Evolutionary conservation across 306 rosid species (phyloP), one percentile per base, ranked within the genome.

Genomic region (Rubus parviflorus): DNA sequence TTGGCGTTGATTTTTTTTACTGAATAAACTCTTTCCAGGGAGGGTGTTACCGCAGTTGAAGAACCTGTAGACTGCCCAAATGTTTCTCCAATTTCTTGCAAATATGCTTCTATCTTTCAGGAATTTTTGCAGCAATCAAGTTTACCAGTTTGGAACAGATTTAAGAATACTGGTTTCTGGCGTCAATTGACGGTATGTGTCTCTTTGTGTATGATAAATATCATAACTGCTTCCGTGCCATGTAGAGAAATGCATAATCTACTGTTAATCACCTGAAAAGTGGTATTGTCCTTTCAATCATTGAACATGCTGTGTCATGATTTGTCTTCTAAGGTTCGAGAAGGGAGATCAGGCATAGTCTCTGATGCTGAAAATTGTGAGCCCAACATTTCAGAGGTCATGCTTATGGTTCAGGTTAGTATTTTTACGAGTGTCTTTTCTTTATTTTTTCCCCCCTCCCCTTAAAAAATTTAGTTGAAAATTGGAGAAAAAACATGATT

Each of bases 21-120:
- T 84, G 63, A 85, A 48, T 75, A 80, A 81, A 16, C 23, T 77
- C 61, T 62, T 81, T 42, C 45, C 88, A 92, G 99, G 97, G 98
- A 95, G 83, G 99, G 99, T 75, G 92, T 92, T 63, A 91, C 99
- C 74, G 99, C 98, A 68, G 97, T 95, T 70, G 96, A 91, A 83
- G 97, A 90, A 84, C 92, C 97, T 52, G 82, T 83, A 62, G 89
- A 90, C 89, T 92, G 99, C 84, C 96, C 97, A 74, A 92, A 95
- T 71, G 93, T 92, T 86, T 95, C 97, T 45, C 58, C 74, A 45
- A 83, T 91, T 78, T 90, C 94, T 63, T 78, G 88, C 87, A 86
- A 88, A 81, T 92, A 88, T 83, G 97, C 98, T 75, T 81, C 92
- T 40, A 89, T 89, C 73, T 91, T 95, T 82, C 97, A 92, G 85